Evolutionary conservation across 352 stramenopile genomes (phyloP).

Genomic region (Phytophthora europaea): DNA sequence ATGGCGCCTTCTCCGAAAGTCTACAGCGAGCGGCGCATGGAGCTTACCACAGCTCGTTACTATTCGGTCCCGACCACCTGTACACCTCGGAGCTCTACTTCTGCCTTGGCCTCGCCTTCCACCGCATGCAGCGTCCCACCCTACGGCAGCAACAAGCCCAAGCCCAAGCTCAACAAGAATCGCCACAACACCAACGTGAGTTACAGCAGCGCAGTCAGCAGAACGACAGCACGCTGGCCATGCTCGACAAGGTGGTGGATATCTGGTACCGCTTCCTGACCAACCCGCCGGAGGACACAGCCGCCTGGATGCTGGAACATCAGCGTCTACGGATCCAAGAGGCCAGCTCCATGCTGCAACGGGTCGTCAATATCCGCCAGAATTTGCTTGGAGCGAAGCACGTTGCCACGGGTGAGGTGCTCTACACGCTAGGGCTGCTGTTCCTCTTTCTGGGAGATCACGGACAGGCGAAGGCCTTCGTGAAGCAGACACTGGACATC

Average conservation of each 20-base stretch:
- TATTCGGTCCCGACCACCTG: conserved; percentile 79
- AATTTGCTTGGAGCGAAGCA: conserved; percentile 56
- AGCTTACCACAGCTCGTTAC: conserved; percentile 74
- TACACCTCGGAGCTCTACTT: conserved; percentile 85
- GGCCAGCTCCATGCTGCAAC: conserved; percentile 65
- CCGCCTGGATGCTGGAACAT: conserved; percentile 70
- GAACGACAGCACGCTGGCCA: conserved; percentile 65
- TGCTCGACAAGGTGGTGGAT: conserved; percentile 85
- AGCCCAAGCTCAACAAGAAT: conserved; percentile 13
- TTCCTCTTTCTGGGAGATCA: conserved; percentile 65
- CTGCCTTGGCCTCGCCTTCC: conserved; percentile 72
- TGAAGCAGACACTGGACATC: conserved; percentile 63
- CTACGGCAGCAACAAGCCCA: conserved; percentile 26
- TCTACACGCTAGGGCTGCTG: conserved; percentile 71
- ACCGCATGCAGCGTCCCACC: conserved; percentile 48
- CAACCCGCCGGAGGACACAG: conserved; percentile 69
- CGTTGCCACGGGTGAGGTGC: conserved; percentile 66
- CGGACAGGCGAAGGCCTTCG: conserved; percentile 56
- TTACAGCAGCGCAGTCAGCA: conserved; percentile 39
- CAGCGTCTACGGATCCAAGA: conserved; percentile 70
- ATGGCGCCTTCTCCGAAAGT: conserved; percentile 55
- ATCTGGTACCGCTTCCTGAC: conserved; percentile 86
- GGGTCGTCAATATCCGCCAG: conserved; percentile 53
- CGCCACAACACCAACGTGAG: conserved; percentile 39
- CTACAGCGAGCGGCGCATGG: conserved; percentile 73